Evolutionary conservation across 805 yeast genomes (phyloP), one percentile per base, ranked within the genome.

Genomic region (Wickerhamomyces hampshirensis): DNA sequence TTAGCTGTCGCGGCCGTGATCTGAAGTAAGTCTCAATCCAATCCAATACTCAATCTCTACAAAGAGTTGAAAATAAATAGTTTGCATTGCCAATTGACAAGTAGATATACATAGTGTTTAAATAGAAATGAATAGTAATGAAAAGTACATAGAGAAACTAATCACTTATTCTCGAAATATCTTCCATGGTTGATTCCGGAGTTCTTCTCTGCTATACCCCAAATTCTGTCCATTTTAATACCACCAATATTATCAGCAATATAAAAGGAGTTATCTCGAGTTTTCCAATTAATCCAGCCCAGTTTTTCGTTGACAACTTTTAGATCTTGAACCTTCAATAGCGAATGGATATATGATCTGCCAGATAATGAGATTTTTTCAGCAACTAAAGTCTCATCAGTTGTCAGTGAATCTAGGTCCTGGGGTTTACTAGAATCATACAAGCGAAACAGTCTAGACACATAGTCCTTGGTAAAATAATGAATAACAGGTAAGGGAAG

Each of bases 141-240:
- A 29, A 18, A 18, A 31, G 18, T 19, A 33, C 6, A 18, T 18
- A 18, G 21, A 34, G 4, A 23, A 26, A 21, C 16, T 21, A 9
- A 16, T 34, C 21, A 32, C 18, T 45, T 45, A 29, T n/a, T n/a
- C n/a, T 52, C 58, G 35, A 60, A 51, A 34, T 50, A 66, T 41
- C 94, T 64, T 5, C 93, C 93, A 44, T 80, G 41, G n/a, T n/a
- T n/a, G n/a, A n/a, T n/a, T n/a, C n/a, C n/a, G n/a, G n/a, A n/a
- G n/a, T 80, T 77, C 33, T 63, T 62, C 53, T 86, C 95, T 1
- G 82, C 75, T n/a, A 84, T 73, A 0, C 89, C 87, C 91, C 95
- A 81, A 5, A 85, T 60, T 37, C 95, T 63, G 50, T 85, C 93
- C 95, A 85, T 85, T 45, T 76, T 75, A 54, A 83, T 62, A 3